Evolutionary conservation across 2,329 filamentous ascomycete genomes (phyloP).

Genomic region (Chrysoporthe deuterocubensis): DNA sequence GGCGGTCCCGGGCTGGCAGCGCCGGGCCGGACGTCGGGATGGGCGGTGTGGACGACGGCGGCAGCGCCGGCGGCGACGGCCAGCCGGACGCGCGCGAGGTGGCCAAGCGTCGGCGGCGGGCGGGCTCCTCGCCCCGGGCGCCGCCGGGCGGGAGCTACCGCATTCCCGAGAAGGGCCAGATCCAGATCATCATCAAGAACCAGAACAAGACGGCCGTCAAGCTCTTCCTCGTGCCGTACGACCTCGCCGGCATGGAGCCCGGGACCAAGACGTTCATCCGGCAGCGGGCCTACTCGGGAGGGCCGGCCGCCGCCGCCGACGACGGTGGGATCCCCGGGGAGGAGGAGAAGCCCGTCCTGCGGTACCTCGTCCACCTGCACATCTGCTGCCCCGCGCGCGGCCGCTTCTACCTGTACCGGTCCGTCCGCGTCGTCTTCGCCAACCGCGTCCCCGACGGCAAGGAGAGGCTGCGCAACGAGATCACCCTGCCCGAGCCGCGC

Average conservation of each 20-base stretch:
- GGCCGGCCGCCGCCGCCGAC: slow-evolving; percentile 69
- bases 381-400: slow-evolving; percentile 87
- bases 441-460: slow-evolving; percentile 96
- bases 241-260: slow-evolving; percentile 87
- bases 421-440: slow-evolving; percentile 91
- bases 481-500: slow-evolving; percentile 83
- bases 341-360: slow-evolving; percentile 70
- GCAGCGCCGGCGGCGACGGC: too few species aligned
- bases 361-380: slow-evolving; percentile 90
- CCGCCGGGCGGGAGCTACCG: slow-evolving; percentile 90
- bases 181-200: slow-evolving; percentile 98
- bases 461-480: slow-evolving; percentile 87
- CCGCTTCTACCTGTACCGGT: slow-evolving; percentile 88
- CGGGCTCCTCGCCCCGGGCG: slow-evolving; percentile 51
- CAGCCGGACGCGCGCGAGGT: slow-evolving; percentile 9
- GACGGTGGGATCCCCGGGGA: background rate
- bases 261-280: slow-evolving; percentile 96
- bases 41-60: slow-evolving; percentile 25
- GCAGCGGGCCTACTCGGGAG: slow-evolving; percentile 85
- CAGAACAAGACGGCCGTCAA: slow-evolving; percentile 98
- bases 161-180: slow-evolving; percentile 89
- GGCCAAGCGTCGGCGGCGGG: slow-evolving; percentile 45
- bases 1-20: slow-evolving; percentile 37
- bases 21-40: slow-evolving; percentile 37
- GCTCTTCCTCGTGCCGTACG: slow-evolving; percentile 91